Conservation (phyloP, 1,284 basidiomycete genomes). For the Ceratobasidium sp. region DNA sequence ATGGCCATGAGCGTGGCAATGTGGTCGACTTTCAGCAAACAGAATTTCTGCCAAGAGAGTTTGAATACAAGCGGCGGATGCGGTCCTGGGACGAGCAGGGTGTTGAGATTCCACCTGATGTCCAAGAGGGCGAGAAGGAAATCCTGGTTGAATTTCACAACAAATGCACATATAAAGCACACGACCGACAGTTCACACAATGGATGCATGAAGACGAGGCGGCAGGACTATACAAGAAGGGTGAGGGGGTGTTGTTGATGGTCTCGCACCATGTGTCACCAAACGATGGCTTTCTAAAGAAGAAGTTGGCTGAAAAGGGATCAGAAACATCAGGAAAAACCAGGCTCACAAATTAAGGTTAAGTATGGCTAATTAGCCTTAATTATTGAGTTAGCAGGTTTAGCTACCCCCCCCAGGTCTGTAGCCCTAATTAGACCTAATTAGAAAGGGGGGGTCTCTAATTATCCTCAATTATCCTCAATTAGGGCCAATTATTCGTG, state of each 20-base stretch:
- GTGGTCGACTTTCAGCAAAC: slow-evolving; percentile 43
- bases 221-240: slow-evolving; percentile 59
- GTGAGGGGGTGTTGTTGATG: slow-evolving; percentile 62
- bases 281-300: slow-evolving; percentile 57
- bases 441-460: no score
- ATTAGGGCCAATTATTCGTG: no score
- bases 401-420: no score
- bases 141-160: slow-evolving; percentile 55
- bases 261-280: slow-evolving; percentile 64
- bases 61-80: slow-evolving; percentile 14
- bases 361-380: no score
- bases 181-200: slow-evolving; percentile 55
- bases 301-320: slow-evolving; percentile 52
- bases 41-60: slow-evolving; percentile 40
- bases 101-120: slow-evolving; percentile 7
- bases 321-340: no score
- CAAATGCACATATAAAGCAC: slow-evolving; percentile 61
- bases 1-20: slow-evolving; percentile 45
- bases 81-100: slow-evolving; percentile 24
- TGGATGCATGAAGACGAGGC: slow-evolving; percentile 56
- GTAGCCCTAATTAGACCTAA: no score
- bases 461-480: no score
- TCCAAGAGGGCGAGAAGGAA: slow-evolving; percentile 50
- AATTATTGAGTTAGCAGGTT: no score
- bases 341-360: no score